Evolutionary conservation across 2,329 filamentous ascomycete genomes (phyloP).

Genomic region (Aspergillus neoniger): DNA sequence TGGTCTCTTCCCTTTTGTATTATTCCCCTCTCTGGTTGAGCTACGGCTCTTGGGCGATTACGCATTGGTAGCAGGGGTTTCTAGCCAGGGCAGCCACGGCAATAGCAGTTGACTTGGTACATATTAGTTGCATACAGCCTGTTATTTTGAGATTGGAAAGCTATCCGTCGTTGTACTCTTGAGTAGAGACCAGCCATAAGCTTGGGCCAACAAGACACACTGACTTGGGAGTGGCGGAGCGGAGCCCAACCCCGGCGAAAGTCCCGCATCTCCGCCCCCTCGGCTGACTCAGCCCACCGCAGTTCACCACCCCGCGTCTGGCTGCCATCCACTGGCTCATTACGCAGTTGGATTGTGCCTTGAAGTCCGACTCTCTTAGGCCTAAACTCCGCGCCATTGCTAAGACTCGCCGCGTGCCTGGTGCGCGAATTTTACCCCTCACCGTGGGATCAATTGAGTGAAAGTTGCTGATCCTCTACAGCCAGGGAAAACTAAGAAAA

Average conservation of each 20-base stretch:
- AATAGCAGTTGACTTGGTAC: not conserved
- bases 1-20: constrained; percentile 9
- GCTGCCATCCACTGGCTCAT: not conserved
- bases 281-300: constrained; percentile 15
- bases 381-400: not conserved
- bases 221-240: not conserved
- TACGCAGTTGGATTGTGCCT: not conserved
- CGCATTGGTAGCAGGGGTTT: constrained; percentile 13
- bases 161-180: not conserved
- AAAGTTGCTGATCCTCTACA: not conserved
- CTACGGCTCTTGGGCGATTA: not conserved
- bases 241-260: not conserved
- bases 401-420: not conserved
- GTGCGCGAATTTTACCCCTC: not conserved
- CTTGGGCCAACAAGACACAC: not conserved
- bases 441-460: not conserved
- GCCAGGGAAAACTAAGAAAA: not conserved
- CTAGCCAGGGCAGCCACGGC: constrained; percentile 8
- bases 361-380: not conserved
- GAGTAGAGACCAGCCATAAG: not conserved
- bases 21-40: constrained; percentile 11
- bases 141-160: not conserved
- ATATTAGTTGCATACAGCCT: not conserved
- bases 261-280: constrained; percentile 15
- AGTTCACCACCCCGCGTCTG: constrained; percentile 5